Base-by-base conservation (phyloP, 164 flowering plant species). In the Magnolia sinica region DNA sequence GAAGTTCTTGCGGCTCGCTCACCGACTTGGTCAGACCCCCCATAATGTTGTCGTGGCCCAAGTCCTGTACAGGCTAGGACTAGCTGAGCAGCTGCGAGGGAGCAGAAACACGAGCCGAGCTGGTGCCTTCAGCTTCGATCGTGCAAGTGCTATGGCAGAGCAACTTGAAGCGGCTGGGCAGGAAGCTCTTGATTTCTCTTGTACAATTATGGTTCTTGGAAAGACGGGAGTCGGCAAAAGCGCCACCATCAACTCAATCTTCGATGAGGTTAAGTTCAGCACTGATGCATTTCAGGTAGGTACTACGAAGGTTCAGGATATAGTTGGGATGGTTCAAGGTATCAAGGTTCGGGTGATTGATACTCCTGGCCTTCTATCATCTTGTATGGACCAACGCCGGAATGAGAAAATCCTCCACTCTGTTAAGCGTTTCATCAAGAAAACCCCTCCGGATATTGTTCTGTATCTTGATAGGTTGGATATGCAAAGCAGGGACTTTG, bases 21-120 rank as follows among this genome's bases (percentile, higher is more conserved):
- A 88, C 82, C 87, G 99, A 80, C 98, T 94, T 76, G 99, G 99
- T 31, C 99, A 96, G 84, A 96, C 99, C 74, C 98, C 99, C 19
- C 99, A 96, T 80, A 96, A 96, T 86, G 94, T 90, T 81, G 99
- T 96, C 55, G 99, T 96, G 73, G 98, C 99, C 65, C 99, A 96
- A 80, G 99, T 96, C 73, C 83, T 96, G 76, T 96, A 96, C 84
- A 87, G 98, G 78, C 85, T 96, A 51, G 99, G 99, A 9, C 85
- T 96, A 50, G 99, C 99, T 64, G 98, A 96, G 76, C 99, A 96
- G 89, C 83, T 96, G 24, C 87, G 95, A 64, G 97, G 97, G 45
- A 89, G 80, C 51, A 68, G 98, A 84, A 92, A 83, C 77, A 89
- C 94, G 0, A 87, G 95, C 50, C 96, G 97, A 68, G 92, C 84